phyloP scores from a whole-genome alignment of 495 filamentous ascomycete species.

The Neurospora sp. region DNA sequence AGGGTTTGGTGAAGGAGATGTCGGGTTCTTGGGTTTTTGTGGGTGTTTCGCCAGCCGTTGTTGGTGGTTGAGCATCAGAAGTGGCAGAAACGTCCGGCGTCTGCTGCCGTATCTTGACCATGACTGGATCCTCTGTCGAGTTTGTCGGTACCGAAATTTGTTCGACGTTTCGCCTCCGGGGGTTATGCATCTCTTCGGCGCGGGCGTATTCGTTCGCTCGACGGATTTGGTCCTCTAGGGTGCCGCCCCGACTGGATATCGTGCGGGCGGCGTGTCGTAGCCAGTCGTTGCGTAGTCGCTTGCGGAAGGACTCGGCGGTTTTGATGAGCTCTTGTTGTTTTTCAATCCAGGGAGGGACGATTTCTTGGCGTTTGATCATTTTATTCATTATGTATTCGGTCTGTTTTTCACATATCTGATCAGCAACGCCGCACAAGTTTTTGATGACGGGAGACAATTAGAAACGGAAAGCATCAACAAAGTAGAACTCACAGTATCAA shows the following conservation, averaged over 20 bases:
- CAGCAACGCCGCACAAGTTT: neutral
- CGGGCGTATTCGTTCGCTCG: conserved; percentile 63
- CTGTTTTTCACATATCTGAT: conserved; percentile 1
- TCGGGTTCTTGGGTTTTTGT: conserved; percentile 7
- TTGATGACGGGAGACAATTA: no score
- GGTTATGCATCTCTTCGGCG: conserved; percentile 54
- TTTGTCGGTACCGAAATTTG: conserved; percentile 39
- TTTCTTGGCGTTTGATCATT: conserved; percentile 90
- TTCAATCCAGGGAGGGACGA: conserved; percentile 84
- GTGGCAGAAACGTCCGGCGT: neutral
- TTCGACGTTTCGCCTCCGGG: conserved; percentile 34
- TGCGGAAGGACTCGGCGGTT: conserved; percentile 59
- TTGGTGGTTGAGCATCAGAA: no score
- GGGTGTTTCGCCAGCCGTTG: no score
- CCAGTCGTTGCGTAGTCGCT: conserved; percentile 73
- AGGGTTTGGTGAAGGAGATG: conserved; percentile 33
- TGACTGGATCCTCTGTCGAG: conserved; percentile 36
- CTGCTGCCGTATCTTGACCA: conserved; percentile 33
- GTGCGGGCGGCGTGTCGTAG: conserved; percentile 69
- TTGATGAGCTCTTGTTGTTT: conserved; percentile 86
- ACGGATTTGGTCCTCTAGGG: conserved; percentile 63
- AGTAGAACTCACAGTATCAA: conserved; percentile 53
- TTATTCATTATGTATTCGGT: conserved; percentile 99
- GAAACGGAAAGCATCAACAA: no score
- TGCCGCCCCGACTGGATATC: conserved; percentile 73